Conservation (phyloP, 179 eudicot species). For the Heliamphora pulchella region DNA sequence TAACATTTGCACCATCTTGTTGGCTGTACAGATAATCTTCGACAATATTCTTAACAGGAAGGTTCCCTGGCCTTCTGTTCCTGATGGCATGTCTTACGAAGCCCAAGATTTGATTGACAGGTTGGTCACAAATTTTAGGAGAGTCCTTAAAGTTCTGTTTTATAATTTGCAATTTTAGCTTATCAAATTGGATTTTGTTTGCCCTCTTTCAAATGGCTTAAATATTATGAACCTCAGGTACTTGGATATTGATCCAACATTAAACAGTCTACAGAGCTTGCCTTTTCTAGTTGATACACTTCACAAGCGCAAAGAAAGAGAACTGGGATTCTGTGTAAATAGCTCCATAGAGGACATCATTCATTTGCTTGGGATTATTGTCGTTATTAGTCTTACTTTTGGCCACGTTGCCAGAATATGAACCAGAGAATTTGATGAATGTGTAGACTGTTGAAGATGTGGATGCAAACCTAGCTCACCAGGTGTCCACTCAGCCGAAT, state of each 20-base stretch:
- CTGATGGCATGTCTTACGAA: constrained; percentile 46
- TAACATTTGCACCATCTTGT: constrained; percentile 15
- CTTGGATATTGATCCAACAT: background rate
- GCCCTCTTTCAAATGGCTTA: background rate
- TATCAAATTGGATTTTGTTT: background rate
- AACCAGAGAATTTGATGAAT: background rate
- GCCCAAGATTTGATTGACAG: constrained; percentile 61
- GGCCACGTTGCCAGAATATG: background rate
- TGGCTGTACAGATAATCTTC: constrained; percentile 42
- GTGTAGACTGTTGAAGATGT: background rate
- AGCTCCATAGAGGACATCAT: background rate
- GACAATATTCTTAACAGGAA: constrained; percentile 58
- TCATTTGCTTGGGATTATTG: background rate
- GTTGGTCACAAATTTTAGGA: constrained; percentile 24
- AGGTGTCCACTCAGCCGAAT: too few species aligned
- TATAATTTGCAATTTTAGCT: background rate
- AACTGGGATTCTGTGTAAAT: background rate
- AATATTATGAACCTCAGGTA: background rate
- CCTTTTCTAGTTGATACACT: background rate
- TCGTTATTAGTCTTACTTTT: background rate
- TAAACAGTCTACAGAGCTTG: background rate
- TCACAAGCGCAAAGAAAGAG: background rate
- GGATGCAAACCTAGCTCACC: too few species aligned
- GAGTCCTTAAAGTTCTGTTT: constrained; percentile 2
- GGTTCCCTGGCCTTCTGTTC: constrained; percentile 60